Conservation (phyloP, 768 basidiomycete species). For the Udeniomyces megalosporus region DNA sequence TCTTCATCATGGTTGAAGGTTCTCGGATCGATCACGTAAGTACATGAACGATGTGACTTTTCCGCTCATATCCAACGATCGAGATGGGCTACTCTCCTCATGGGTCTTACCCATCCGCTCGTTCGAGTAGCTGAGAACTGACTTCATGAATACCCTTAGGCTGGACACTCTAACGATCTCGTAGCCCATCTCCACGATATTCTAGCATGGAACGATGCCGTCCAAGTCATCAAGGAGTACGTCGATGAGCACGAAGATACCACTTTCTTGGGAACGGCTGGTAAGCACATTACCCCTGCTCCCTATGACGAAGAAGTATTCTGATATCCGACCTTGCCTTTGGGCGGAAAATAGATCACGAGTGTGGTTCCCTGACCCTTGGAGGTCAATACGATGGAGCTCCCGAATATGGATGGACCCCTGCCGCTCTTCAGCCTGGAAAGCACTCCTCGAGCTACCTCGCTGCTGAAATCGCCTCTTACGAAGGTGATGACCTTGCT, state of each 20-base stretch:
- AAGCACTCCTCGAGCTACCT: conserved; percentile 1
- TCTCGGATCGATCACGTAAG: conserved; percentile 20
- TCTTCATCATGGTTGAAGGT: conserved; percentile 25
- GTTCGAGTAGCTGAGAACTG: no score
- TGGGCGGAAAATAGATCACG: conserved; percentile 7
- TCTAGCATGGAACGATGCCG: conserved; percentile 11
- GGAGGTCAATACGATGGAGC: conserved; percentile 7
- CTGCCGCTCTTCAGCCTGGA: background rate
- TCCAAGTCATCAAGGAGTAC: conserved; percentile 1
- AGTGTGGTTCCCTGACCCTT: conserved; percentile 5
- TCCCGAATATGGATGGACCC: conserved; percentile 12
- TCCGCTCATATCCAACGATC: background rate
- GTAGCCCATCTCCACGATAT: conserved; percentile 8
- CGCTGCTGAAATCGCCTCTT: background rate
- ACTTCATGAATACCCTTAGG: no score
- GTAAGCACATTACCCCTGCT: no score
- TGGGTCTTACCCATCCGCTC: background rate
- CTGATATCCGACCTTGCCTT: background rate
- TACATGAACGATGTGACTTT: no score
- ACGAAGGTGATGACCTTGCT: conserved; percentile 2
- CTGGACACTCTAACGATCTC: conserved; percentile 11
- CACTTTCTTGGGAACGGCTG: background rate
- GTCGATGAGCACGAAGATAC: background rate
- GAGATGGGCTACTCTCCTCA: background rate
- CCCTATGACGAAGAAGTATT: no score